Evolutionary conservation across 805 yeast species (phyloP).

Genomic region (Yamadazyma kitorensis): DNA sequence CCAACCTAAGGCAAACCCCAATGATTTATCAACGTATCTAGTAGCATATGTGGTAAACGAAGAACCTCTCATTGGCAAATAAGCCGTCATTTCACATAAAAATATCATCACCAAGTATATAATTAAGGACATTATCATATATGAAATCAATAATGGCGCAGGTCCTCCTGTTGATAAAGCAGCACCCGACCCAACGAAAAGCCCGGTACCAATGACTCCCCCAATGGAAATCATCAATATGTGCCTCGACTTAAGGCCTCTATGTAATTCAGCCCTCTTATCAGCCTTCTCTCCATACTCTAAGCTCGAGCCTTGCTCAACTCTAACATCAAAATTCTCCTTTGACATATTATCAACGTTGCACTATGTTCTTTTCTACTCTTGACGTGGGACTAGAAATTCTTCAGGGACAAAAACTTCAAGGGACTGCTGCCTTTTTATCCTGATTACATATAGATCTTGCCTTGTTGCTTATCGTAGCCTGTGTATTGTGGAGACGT

Average conservation of each 20-base stretch:
- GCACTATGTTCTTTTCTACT: too few relatives aligned
- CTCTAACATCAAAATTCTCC: too few relatives aligned
- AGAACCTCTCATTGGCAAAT: slow-evolving; percentile 14
- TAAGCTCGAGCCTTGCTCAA: too few relatives aligned
- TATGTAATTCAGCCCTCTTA: slow-evolving; percentile 10
- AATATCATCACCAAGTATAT: slow-evolving; percentile 13
- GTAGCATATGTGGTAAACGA: slow-evolving; percentile 10
- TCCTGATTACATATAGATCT: too few relatives aligned
- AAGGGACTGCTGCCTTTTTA: too few relatives aligned
- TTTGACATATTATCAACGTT: too few relatives aligned
- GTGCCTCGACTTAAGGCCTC: slow-evolving; percentile 47
- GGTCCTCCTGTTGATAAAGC: slow-evolving; percentile 36
- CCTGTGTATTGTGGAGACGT: too few relatives aligned
- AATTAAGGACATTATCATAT: slow-evolving; percentile 22
- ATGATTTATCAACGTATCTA: slow-evolving; percentile 14
- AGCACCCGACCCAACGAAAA: slow-evolving; percentile 39
- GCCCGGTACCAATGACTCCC: slow-evolving; percentile 82
- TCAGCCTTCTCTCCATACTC: too few relatives aligned
- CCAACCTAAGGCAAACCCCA: slow-evolving; percentile 32
- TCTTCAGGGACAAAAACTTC: too few relatives aligned
- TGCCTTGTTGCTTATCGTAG: too few relatives aligned
- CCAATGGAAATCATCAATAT: slow-evolving; percentile 79
- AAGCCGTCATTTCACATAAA: slow-evolving; percentile 15
- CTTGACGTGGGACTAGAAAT: too few relatives aligned
- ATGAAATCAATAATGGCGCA: slow-evolving; percentile 32